Percentiles rank a stretch among this genome's conserved stretches.
phyloP scores from a whole-genome alignment of 2,329 filamentous ascomycete genomes.

The Apiospora pterosperma region DNA sequence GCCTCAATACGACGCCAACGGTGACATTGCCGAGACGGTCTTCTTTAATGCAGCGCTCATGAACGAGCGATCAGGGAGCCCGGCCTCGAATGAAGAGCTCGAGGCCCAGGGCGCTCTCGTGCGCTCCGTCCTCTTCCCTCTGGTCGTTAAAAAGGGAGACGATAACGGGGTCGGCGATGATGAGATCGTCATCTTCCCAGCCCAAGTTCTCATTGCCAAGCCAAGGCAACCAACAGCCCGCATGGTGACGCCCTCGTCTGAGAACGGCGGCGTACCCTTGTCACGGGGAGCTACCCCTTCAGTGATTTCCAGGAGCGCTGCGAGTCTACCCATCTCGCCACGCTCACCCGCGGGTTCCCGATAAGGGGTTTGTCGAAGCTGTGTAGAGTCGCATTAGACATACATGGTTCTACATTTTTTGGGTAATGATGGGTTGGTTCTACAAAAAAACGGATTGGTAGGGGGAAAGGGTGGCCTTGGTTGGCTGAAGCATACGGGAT shows the following conservation, averaged over 20 bases:
- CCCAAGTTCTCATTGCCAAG: conserved; percentile 80
- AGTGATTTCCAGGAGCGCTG: conserved; percentile 13
- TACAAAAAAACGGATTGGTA: not conserved
- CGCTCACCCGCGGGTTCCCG: not conserved
- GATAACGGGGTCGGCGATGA: conserved; percentile 85
- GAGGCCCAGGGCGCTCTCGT: conserved; percentile 75
- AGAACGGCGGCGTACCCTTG: conserved; percentile 44
- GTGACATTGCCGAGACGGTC: conserved; percentile 83
- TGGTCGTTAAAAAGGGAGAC: conserved; percentile 94
- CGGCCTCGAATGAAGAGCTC: conserved; percentile 72
- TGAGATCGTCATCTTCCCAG: conserved; percentile 92
- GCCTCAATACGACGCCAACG: conserved; percentile 91
- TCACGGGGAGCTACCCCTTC: conserved; percentile 21
- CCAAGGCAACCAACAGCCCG: conserved; percentile 34
- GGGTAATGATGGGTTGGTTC: not conserved
- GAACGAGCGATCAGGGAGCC: conserved; percentile 80
- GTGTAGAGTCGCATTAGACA: not conserved
- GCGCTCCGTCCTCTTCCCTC: conserved; percentile 88
- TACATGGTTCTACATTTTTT: not conserved
- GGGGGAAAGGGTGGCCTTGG: not conserved
- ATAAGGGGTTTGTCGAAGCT: not conserved
- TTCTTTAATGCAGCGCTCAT: conserved; percentile 91
- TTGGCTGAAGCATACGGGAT: not conserved
- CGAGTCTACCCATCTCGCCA: conserved; percentile 11
- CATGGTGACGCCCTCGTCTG: conserved; percentile 46